Evolutionary conservation across 495 filamentous ascomycete genomes (phyloP), one percentile per base, ranked within the genome.

Genomic region (Aspergillus egyptiacus): DNA sequence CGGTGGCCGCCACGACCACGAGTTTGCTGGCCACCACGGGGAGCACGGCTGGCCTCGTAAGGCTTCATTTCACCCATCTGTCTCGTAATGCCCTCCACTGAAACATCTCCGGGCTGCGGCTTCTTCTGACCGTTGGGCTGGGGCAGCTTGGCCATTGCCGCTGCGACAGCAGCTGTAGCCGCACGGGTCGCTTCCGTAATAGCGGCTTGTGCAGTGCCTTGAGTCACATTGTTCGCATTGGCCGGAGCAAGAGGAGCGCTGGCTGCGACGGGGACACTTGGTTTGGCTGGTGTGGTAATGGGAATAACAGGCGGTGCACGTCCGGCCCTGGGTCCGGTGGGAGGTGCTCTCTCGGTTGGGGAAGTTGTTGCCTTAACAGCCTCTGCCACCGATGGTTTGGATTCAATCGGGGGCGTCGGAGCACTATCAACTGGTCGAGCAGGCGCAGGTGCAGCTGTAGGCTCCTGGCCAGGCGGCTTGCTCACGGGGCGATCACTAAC

Each of bases 1-100:
- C 80, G 79, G 50, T 73, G 63, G 20, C 73, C 70, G 14, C 77
- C 73, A 32, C 83, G 79, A 46, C 84, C 71, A 27, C 77, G 74
- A 45, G 57, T 58, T 13, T 67, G 60, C 42, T 75, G 78, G 44
- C 78, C 75, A 35, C 78, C 75, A 40, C 78, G 72, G 39, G 71
- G 71, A 25, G 67, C 66, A 24, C 75, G 72, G 22, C 67, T 67
- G 8, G 72, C 67, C 32, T 73, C 71, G 46, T 81, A 86, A 1
- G 87, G 78, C 43, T 86, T 79, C 85, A 97, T 87, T 47, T 96
- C 86, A 49, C 86, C 83, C 53, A 96, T 86, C 66, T 90, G 86
- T 62, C 83, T 86, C 1, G 87, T 81, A 15, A 96, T 65, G 55
- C 87, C 85, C 19, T 96, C 87, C 34, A 95, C 74, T 2, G 76